Evolutionary conservation across 768 basidiomycete genomes (phyloP).

Genomic region (Psilocybe sp.): DNA sequence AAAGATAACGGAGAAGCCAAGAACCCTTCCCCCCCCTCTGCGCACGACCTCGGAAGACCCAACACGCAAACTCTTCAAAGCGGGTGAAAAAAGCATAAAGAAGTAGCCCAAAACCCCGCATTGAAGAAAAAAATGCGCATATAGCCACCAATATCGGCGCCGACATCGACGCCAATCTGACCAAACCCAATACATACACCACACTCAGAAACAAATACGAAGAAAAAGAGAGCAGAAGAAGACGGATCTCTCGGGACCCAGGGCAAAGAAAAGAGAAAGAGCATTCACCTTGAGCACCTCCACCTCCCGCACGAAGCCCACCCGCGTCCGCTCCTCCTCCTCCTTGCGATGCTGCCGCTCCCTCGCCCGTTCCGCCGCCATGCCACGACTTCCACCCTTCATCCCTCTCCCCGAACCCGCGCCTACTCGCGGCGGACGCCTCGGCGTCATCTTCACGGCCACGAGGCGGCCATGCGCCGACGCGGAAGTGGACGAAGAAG

Average conservation of each 20-base stretch:
- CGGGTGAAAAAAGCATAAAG: too few species aligned
- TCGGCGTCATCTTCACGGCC: constrained; percentile 46
- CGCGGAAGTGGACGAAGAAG: neutral
- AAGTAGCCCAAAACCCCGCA: too few species aligned
- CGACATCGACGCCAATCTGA: too few species aligned
- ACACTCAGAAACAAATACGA: neutral
- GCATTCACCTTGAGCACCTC: constrained; percentile 72
- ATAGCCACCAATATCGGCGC: too few species aligned
- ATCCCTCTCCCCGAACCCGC: constrained; percentile 14
- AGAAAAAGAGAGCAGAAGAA: neutral
- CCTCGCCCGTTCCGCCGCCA: constrained; percentile 3
- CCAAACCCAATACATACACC: too few species aligned
- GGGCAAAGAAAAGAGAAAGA: constrained; percentile 8
- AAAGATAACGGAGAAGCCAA: too few species aligned
- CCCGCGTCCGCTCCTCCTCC: constrained; percentile 69
- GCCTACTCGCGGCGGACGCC: constrained; percentile 23
- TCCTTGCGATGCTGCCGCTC: constrained; percentile 19
- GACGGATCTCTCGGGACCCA: neutral
- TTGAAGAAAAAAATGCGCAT: too few species aligned
- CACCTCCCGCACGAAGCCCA: constrained; percentile 79
- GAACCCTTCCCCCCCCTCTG: too few species aligned
- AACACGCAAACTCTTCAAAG: too few species aligned
- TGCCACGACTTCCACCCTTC: neutral
- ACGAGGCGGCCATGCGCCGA: constrained; percentile 30
- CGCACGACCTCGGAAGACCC: too few species aligned